These are phyloP conservation scores for Phytophthora sojae DNA, from an alignment of 352 stramenopile species.

Conservation along the genomic window DNA sequence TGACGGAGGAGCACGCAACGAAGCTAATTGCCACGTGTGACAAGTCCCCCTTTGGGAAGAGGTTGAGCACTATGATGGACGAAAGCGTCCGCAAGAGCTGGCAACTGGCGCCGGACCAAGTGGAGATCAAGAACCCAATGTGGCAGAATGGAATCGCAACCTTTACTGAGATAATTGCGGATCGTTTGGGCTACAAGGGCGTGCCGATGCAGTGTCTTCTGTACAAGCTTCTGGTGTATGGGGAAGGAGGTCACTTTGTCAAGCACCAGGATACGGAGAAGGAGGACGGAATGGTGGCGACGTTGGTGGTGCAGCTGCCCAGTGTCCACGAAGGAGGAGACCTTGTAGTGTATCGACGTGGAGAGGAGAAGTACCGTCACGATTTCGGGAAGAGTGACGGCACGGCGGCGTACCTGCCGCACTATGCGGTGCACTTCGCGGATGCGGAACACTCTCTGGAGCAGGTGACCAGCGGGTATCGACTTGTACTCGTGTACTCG, in stretches of 20 bases:
- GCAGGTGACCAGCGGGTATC: conserved; percentile 22
- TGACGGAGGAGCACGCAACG: conserved; percentile 1
- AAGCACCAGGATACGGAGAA: conserved; percentile 59
- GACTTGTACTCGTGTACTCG: conserved; percentile 25
- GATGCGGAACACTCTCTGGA: conserved; percentile 20
- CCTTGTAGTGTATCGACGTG: conserved; percentile 21
- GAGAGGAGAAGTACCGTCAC: conserved; percentile 14
- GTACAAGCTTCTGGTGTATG: conserved; percentile 64
- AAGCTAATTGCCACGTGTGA: conserved; percentile 6
- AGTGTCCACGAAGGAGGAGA: conserved; percentile 28
- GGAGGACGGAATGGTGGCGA: conserved; percentile 54
- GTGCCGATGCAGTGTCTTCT: conserved; percentile 18
- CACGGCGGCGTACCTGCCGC: neutral
- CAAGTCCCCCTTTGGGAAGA: conserved; percentile 32
- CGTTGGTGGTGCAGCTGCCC: conserved; percentile 47
- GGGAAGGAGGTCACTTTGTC: conserved; percentile 45
- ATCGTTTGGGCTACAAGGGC: conserved; percentile 12
- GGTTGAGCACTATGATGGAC: conserved; percentile 15
- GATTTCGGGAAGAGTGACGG: conserved; percentile 24
- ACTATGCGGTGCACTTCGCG: conserved; percentile 27
- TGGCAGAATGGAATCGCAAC: conserved; percentile 11
- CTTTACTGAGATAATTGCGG: conserved; percentile 5
- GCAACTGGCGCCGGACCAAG: conserved; percentile 12
- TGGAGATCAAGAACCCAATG: conserved; percentile 6
- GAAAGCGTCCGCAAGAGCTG: conserved; percentile 25